These are phyloP conservation scores for Epichloe sylvatica DNA, from an alignment of 2,329 filamentous ascomycete genomes.

Conservation along the genomic window DNA sequence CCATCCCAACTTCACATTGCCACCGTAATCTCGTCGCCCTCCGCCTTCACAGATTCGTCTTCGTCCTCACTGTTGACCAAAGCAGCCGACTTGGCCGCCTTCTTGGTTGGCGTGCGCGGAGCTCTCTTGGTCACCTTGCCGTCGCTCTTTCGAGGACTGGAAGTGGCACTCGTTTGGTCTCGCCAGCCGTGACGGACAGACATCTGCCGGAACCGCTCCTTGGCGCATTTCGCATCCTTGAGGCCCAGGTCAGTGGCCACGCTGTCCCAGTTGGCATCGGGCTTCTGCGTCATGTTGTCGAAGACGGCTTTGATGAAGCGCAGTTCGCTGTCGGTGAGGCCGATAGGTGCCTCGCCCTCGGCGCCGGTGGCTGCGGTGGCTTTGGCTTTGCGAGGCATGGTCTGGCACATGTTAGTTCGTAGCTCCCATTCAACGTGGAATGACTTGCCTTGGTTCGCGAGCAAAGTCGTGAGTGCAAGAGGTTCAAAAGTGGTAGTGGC, in stretches of 20 bases:
- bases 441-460: too few species aligned
- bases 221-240: slow-evolving; percentile 28
- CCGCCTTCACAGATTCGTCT: slow-evolving; percentile 7
- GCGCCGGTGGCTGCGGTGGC: not conserved
- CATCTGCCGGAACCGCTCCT: slow-evolving; percentile 28
- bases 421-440: too few species aligned
- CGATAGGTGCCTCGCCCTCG: slow-evolving; percentile 10
- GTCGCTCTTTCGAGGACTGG: slow-evolving; percentile 18
- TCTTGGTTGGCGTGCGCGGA: slow-evolving; percentile 18
- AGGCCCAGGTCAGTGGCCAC: slow-evolving; percentile 23
- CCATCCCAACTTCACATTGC: slow-evolving; percentile 6
- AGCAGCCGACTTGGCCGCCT: slow-evolving; percentile 10
- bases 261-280: slow-evolving; percentile 26
- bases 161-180: slow-evolving; percentile 7
- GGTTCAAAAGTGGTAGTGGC: too few species aligned
- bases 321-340: slow-evolving; percentile 22
- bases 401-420: not conserved
- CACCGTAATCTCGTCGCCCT: slow-evolving; percentile 3
- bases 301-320: slow-evolving; percentile 28
- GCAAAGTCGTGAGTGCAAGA: too few species aligned
- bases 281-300: slow-evolving; percentile 26
- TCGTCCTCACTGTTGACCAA: slow-evolving; percentile 8
- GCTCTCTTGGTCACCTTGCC: slow-evolving; percentile 20
- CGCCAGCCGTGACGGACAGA: slow-evolving; percentile 27
- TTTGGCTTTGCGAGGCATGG: slow-evolving; percentile 5